phyloP scores from a whole-genome alignment of 1,284 basidiomycete genomes.

The Mrakiaceae sp. region DNA sequence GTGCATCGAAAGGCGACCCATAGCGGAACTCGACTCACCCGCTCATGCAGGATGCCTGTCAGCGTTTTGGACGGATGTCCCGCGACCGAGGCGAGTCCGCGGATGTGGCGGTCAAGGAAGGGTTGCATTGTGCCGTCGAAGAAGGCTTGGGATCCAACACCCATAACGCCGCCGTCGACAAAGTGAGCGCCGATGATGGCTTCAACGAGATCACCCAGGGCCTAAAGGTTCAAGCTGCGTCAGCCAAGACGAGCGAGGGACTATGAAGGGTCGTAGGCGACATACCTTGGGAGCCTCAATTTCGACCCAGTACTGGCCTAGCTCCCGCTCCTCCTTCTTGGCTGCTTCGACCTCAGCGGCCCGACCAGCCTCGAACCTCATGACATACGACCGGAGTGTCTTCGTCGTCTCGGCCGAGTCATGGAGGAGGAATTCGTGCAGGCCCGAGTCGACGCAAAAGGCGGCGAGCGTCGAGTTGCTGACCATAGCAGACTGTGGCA shows the following conservation, averaged over 20 bases:
- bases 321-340: conserved; percentile 38
- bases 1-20: too few species aligned
- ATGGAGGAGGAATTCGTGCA: conserved; percentile 50
- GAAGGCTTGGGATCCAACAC: conserved; percentile 47
- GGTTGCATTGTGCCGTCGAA: conserved; percentile 56
- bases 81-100: not conserved
- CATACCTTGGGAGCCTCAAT: conserved; percentile 60
- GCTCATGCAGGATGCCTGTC: too few species aligned
- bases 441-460: conserved; percentile 52
- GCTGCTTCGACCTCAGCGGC: conserved; percentile 38
- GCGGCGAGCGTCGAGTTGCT: conserved; percentile 62
- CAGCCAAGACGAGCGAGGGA: not conserved
- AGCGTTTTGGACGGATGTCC: not conserved
- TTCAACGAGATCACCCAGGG: conserved; percentile 62
- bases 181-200: conserved; percentile 61
- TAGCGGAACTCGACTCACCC: too few species aligned
- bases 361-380: conserved; percentile 41
- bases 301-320: conserved; percentile 63
- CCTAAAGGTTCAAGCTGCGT: conserved; percentile 29
- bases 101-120: conserved; percentile 58
- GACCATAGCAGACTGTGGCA: conserved; percentile 59
- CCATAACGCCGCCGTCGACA: conserved; percentile 56
- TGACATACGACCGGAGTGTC: conserved; percentile 46
- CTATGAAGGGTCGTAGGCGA: not conserved
- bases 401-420: conserved; percentile 44